Percentiles rank a stretch among this genome's conserved stretches.
These are phyloP conservation scores for Zea luxurians DNA, from an alignment of 176 grass and related monocot genomes.

Conservation along the genomic window DNA sequence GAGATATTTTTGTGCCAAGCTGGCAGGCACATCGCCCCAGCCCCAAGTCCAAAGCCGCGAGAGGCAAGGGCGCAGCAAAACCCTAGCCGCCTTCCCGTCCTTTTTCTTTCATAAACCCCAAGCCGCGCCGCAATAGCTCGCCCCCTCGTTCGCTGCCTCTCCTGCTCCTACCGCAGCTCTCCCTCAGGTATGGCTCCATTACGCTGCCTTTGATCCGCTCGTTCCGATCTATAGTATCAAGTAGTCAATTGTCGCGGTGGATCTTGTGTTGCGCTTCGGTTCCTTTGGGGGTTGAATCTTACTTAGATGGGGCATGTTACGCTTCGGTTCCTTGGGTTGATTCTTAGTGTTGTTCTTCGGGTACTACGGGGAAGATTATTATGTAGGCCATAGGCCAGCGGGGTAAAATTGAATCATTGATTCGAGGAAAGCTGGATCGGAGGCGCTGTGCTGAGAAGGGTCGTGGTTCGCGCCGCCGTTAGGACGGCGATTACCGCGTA, in stretches of 20 bases:
- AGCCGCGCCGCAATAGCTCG: not conserved
- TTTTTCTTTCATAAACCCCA: slow-evolving; percentile 47
- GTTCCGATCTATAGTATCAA: not conserved
- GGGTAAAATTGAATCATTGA: not conserved
- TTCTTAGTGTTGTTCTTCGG: too few species aligned
- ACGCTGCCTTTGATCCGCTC: not conserved
- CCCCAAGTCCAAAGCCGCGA: not conserved
- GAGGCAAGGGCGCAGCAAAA: slow-evolving; percentile 27
- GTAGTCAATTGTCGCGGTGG: not conserved
- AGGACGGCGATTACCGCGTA: not conserved
- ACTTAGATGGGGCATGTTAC: too few species aligned
- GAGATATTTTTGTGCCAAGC: slow-evolving; percentile 40
- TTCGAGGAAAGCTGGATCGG: not conserved
- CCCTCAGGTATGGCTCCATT: slow-evolving; percentile 17
- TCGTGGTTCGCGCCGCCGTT: not conserved
- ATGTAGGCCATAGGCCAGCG: too few species aligned
- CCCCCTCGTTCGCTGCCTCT: not conserved
- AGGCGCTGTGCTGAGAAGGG: not conserved
- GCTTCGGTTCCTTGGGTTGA: too few species aligned
- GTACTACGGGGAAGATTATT: too few species aligned
- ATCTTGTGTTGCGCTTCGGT: not conserved
- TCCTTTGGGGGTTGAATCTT: not conserved
- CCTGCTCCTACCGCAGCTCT: not conserved
- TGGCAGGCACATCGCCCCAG: not conserved
- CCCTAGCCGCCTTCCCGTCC: slow-evolving; percentile 47